Base-by-base conservation (phyloP, 1,284 basidiomycete genomes). In the Rhodotorula sp. region DNA sequence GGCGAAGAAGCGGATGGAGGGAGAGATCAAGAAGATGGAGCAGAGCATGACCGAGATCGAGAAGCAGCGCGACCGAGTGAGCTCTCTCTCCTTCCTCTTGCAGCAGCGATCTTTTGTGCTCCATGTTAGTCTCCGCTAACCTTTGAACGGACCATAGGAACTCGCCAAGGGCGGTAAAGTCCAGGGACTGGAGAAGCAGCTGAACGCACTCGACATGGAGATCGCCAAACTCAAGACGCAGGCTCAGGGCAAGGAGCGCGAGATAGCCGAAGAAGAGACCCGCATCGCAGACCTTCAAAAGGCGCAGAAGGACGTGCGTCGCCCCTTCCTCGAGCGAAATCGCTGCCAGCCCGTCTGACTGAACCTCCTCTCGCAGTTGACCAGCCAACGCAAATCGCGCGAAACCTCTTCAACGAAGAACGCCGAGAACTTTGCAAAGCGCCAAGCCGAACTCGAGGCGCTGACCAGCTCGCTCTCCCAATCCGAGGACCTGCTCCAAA, bases 401-500 rank as follows among this genome's bases (percentile, higher is more conserved):
- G 83, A 88, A 37, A 83, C 86, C 61, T 81, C 82, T 6, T 83
- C 86, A 0, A 80, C 89, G 10, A 80, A 82, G 24, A 84, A 84
- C 53, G 90, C 90, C 79, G 84, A 85, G 24, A 77, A 24, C 18
- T 51, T 51, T 51, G 49, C 49, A 24, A 51, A 51, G 15, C 80
- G 92, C 63, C 87, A 87, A 58, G 81, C 81, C 1, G 83, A 86
- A 0, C 90, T 90, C 80, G 86, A 88, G 70, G 83, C 82, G 1
- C 85, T 91, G 51, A 85, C 88, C 62, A 83, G 85, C 6, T 86
- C 88, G 37, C 85, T 96, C 7, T 81, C 85, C 33, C 89, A 87
- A 51, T 87, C 89, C 24, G 95, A 99, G 80, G 93, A 95, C 78
- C 88, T 99, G n/a, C 85, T 99, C 0, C 95, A 98, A 80, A 94